A percentile compares a stretch with the other conserved stretches of the same genome.
phyloP scores from a whole-genome alignment of 768 basidiomycete species.

The Phylloporus scabripes region DNA sequence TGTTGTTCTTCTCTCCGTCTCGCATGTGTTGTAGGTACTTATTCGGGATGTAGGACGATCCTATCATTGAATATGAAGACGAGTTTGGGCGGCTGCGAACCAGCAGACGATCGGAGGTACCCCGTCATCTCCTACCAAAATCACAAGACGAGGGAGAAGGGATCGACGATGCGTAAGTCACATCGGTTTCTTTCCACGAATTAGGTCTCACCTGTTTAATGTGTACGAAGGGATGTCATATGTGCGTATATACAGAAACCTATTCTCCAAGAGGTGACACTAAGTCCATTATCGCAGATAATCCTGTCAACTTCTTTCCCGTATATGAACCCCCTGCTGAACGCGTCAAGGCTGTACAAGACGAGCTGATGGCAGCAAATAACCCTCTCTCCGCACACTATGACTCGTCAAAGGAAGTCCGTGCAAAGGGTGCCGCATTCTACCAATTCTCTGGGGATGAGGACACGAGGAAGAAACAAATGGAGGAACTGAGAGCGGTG shows the following conservation, averaged over 20 bases:
- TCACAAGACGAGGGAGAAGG: conserved; percentile 37
- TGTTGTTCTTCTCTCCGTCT: conserved; percentile 1
- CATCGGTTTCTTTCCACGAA: neutral
- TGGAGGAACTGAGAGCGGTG: conserved; percentile 70
- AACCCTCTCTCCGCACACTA: conserved; percentile 76
- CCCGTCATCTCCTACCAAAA: conserved; percentile 52
- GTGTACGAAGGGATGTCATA: conserved; percentile 49
- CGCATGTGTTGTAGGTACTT: neutral
- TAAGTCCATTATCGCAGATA: conserved; percentile 41
- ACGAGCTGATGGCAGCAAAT: conserved; percentile 58
- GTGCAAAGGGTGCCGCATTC: conserved; percentile 85
- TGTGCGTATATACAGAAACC: conserved; percentile 31
- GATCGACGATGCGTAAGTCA: conserved; percentile 52
- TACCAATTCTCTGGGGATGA: conserved; percentile 90
- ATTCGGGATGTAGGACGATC: conserved; percentile 50
- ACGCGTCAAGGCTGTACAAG: conserved; percentile 67
- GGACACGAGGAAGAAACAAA: conserved; percentile 67
- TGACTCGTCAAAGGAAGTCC: conserved; percentile 75
- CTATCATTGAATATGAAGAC: conserved; percentile 80
- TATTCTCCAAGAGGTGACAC: neutral
- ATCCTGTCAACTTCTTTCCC: conserved; percentile 82
- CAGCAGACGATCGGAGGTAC: conserved; percentile 68
- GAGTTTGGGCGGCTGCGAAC: conserved; percentile 79
- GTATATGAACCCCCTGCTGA: conserved; percentile 83
- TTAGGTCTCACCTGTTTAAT: conserved; percentile 1